phyloP scores from a whole-genome alignment of 2,329 filamentous ascomycete genomes.

The Blumeria graminis region DNA sequence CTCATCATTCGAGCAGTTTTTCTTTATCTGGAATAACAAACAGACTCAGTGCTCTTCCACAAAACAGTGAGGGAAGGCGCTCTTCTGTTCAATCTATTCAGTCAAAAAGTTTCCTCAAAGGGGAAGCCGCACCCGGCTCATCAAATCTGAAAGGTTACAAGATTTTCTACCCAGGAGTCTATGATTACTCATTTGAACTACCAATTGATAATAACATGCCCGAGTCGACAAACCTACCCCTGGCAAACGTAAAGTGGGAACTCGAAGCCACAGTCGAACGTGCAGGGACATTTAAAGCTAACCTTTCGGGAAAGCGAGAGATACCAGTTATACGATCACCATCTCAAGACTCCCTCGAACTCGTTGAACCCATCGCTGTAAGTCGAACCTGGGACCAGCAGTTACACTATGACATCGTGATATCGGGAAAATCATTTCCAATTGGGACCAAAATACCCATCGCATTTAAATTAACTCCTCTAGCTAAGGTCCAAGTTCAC shows the following conservation, averaged over 20 bases:
- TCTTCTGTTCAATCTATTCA: slow-evolving; percentile 39
- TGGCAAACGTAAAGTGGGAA: slow-evolving; percentile 47
- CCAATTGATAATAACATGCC: slow-evolving; percentile 55
- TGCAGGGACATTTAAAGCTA: slow-evolving; percentile 44
- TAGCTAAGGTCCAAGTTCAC: slow-evolving; percentile 52
- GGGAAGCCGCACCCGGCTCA: slow-evolving; percentile 28
- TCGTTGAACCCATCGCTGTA: slow-evolving; percentile 53
- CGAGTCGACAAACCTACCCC: slow-evolving; percentile 45
- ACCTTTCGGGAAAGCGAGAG: slow-evolving; percentile 41
- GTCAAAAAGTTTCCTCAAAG: slow-evolving; percentile 43
- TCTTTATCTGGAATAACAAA: slow-evolving; percentile 9
- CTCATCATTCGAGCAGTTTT: slow-evolving; percentile 4
- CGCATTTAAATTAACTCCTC: slow-evolving; percentile 49
- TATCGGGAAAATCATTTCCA: slow-evolving; percentile 54
- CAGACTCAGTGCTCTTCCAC: slow-evolving; percentile 9
- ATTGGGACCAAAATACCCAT: slow-evolving; percentile 48
- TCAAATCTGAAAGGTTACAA: slow-evolving; percentile 41
- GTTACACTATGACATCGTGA: slow-evolving; percentile 54
- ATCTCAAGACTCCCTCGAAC: slow-evolving; percentile 43
- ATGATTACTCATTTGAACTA: slow-evolving; percentile 45
- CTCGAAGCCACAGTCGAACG: slow-evolving; percentile 44
- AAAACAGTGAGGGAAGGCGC: slow-evolving; percentile 21
- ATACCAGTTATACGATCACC: slow-evolving; percentile 44
- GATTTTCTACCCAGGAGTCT: slow-evolving; percentile 28
- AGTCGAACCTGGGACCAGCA: slow-evolving; percentile 56